These are phyloP conservation scores for Ophiostoma pallidulum DNA, from an alignment of 2,329 filamentous ascomycete genomes.

Conservation along the genomic window DNA sequence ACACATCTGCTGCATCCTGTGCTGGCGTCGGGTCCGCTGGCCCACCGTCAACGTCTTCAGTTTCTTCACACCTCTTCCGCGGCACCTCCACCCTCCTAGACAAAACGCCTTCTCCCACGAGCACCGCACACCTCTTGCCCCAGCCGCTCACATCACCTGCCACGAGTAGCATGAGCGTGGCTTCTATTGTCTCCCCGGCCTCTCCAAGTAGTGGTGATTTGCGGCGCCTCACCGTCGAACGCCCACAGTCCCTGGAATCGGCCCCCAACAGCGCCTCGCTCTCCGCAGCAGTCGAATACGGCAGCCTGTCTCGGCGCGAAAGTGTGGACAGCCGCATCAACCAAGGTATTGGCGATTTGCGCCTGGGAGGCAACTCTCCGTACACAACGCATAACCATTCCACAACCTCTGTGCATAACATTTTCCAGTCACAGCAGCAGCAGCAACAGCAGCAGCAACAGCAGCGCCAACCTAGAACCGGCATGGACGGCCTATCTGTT, in stretches of 20 bases:
- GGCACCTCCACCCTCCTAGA: slow-evolving; percentile 28
- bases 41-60: slow-evolving; percentile 27
- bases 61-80: slow-evolving; percentile 8
- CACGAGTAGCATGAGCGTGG: slow-evolving; percentile 54
- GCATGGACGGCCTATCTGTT: slow-evolving; percentile 42
- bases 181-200: slow-evolving; percentile 55
- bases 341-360: slow-evolving; percentile 59
- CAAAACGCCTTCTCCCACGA: slow-evolving; percentile 54
- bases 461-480: slow-evolving; percentile 50
- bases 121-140: slow-evolving; percentile 37
- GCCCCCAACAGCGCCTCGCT: slow-evolving; percentile 23
- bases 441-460: slow-evolving; percentile 41
- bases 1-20: slow-evolving; percentile 39
- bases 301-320: slow-evolving; percentile 51
- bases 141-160: slow-evolving; percentile 47
- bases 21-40: slow-evolving; percentile 28
- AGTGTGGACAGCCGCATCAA: slow-evolving; percentile 75
- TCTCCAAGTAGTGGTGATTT: slow-evolving; percentile 35
- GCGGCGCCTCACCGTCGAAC: slow-evolving; percentile 31
- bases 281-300: slow-evolving; percentile 10
- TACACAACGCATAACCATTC: slow-evolving; percentile 72
- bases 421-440: slow-evolving; percentile 52
- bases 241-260: slow-evolving; percentile 33
- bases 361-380: slow-evolving; percentile 58
- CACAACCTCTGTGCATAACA: slow-evolving; percentile 64